Evolutionary conservation across 2,329 filamentous ascomycete species (phyloP).

Genomic region (Aurifilum marmelostoma): DNA sequence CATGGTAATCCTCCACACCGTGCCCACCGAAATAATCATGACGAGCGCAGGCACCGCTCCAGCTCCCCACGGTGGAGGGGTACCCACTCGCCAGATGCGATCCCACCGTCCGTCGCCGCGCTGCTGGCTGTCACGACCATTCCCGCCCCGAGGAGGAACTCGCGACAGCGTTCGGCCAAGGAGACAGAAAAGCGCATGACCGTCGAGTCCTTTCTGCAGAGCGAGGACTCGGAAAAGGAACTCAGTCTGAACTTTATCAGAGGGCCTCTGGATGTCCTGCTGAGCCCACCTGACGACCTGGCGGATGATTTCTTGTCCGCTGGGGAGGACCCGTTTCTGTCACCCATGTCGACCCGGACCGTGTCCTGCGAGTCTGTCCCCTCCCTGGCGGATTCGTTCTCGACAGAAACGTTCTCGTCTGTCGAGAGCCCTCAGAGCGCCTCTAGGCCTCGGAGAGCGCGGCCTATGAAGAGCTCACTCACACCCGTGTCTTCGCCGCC

Average conservation of each 20-base stretch:
- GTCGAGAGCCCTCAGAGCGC: conserved; percentile 53
- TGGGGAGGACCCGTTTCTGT: conserved; percentile 58
- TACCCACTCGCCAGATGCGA: conserved; percentile 54
- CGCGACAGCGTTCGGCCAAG: conserved; percentile 35
- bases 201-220: conserved; percentile 59
- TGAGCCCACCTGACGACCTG: conserved; percentile 63
- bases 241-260: conserved; percentile 57
- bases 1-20: conserved; percentile 43
- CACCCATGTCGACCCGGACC: conserved; percentile 57
- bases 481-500: conserved; percentile 61
- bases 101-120: conserved; percentile 63
- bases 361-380: conserved; percentile 65
- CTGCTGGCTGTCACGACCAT: conserved; percentile 66
- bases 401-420: conserved; percentile 53
- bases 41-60: conserved; percentile 41
- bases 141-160: conserved; percentile 49
- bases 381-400: conserved; percentile 59
- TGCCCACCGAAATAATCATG: conserved; percentile 35
- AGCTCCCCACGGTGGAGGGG: conserved; percentile 42
- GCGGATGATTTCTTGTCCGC: conserved; percentile 50
- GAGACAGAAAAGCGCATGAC: conserved; percentile 50
- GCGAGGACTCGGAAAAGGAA: conserved; percentile 61
- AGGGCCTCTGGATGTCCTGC: conserved; percentile 61
- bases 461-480: conserved; percentile 52
- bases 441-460: conserved; percentile 44